phyloP scores from a whole-genome alignment of 805 yeast species.

The Saturnispora sekii region DNA sequence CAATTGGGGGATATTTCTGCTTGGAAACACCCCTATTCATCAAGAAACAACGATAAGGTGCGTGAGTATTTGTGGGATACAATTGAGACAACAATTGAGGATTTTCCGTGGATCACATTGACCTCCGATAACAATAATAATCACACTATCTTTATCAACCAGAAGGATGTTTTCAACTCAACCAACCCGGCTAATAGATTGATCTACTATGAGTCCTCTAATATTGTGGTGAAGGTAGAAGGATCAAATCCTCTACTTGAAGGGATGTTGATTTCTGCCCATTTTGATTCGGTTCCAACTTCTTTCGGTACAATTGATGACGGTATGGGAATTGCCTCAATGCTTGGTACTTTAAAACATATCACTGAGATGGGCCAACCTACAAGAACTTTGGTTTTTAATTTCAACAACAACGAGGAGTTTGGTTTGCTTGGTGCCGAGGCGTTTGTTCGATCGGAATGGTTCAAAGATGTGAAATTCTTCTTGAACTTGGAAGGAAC shows the following conservation, averaged over 20 bases:
- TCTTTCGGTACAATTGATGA: slow-evolving; percentile 87
- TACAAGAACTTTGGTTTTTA: slow-evolving; percentile 62
- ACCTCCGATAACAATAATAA: slow-evolving; percentile 8
- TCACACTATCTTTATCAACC: slow-evolving; percentile 31
- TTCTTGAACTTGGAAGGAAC: slow-evolving; percentile 87
- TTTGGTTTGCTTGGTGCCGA: slow-evolving; percentile 79
- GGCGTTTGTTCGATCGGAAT: slow-evolving; percentile 61
- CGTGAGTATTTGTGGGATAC: slow-evolving; percentile 48
- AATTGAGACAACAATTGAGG: not conserved
- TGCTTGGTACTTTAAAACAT: slow-evolving; percentile 58
- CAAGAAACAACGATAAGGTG: slow-evolving; percentile 66
- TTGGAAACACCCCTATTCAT: slow-evolving; percentile 68
- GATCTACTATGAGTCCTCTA: slow-evolving; percentile 74
- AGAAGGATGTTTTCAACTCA: slow-evolving; percentile 40
- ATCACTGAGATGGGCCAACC: slow-evolving; percentile 40
- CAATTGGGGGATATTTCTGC: slow-evolving; percentile 62
- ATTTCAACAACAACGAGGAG: slow-evolving; percentile 86
- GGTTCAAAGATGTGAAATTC: slow-evolving; percentile 51
- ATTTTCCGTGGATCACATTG: slow-evolving; percentile 2
- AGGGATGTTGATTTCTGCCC: slow-evolving; percentile 73
- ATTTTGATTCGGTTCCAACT: slow-evolving; percentile 83
- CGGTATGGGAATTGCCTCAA: slow-evolving; percentile 78
- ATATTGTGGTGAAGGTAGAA: slow-evolving; percentile 63
- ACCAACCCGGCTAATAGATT: slow-evolving; percentile 34
- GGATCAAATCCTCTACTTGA: slow-evolving; percentile 52